These are phyloP conservation scores for Pleurotus cornucopiae DNA, from an alignment of 768 basidiomycete genomes.

Conservation along the genomic window DNA sequence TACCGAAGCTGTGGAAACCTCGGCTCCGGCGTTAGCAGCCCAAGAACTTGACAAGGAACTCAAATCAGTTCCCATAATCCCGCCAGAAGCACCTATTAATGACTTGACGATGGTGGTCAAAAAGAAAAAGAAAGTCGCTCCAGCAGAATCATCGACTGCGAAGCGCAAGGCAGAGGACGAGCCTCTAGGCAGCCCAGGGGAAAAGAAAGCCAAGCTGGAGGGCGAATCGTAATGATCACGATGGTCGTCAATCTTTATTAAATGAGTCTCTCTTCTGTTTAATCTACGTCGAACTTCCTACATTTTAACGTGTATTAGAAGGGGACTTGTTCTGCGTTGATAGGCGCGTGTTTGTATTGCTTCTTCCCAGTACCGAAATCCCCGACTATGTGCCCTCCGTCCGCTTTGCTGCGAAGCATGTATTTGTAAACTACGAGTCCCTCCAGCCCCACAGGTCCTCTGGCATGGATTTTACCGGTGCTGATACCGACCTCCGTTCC, in stretches of 20 bases:
- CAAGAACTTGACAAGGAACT: slow-evolving; percentile 71
- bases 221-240: slow-evolving; percentile 12
- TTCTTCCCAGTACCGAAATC: slow-evolving; percentile 83
- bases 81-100: slow-evolving; percentile 51
- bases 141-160: slow-evolving; percentile 28
- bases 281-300: neutral
- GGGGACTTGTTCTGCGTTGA: slow-evolving; percentile 40
- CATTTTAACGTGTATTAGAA: slow-evolving; percentile 26
- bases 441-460: slow-evolving; percentile 94
- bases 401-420: slow-evolving; percentile 73
- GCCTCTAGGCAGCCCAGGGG: slow-evolving; percentile 37
- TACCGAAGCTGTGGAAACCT: slow-evolving; percentile 44
- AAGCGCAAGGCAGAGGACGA: slow-evolving; percentile 76
- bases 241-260: slow-evolving; percentile 3
- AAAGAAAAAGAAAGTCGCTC: slow-evolving; percentile 67
- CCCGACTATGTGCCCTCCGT: slow-evolving; percentile 75
- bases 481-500: slow-evolving; percentile 98
- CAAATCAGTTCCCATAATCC: slow-evolving; percentile 36
- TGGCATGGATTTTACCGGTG: slow-evolving; percentile 93
- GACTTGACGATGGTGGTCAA: slow-evolving; percentile 87
- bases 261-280: too few relatives aligned
- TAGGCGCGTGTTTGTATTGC: slow-evolving; percentile 61
- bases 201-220: slow-evolving; percentile 70
- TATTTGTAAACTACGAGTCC: slow-evolving; percentile 97
- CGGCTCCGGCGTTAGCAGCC: slow-evolving; percentile 69